A percentile compares a stretch with the other conserved stretches of the same genome.
phyloP scores from a whole-genome alignment of 495 filamentous ascomycete species.

The Sporormia fimetaria region DNA sequence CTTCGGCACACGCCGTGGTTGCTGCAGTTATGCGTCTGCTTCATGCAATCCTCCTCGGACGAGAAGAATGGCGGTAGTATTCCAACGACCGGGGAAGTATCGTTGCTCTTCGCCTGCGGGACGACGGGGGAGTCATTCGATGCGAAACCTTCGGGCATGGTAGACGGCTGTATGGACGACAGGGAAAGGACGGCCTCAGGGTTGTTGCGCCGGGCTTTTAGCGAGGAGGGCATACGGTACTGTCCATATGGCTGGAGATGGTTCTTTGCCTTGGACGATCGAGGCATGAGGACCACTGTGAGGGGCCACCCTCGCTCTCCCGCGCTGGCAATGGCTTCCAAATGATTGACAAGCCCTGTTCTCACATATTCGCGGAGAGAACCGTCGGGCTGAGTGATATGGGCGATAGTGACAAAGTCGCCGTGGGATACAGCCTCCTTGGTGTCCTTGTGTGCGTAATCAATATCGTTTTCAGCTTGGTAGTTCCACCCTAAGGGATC shows the following conservation, averaged over 20 bases:
- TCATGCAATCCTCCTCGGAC: constrained; percentile 7
- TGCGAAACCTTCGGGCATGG: neutral
- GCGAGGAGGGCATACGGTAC: constrained; percentile 17
- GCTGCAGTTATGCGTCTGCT: constrained; percentile 17
- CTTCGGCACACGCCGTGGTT: constrained; percentile 18
- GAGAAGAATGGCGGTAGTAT: constrained; percentile 24
- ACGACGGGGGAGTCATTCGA: constrained; percentile 5
- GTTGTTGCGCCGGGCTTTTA: constrained; percentile 13
- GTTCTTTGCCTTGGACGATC: constrained; percentile 17
- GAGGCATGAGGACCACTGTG: constrained; percentile 26
- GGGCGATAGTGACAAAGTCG: constrained; percentile 11
- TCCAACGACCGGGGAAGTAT: constrained; percentile 12
- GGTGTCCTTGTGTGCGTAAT: neutral
- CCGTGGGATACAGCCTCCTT: constrained; percentile 1
- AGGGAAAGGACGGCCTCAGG: constrained; percentile 25
- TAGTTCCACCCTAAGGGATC: constrained; percentile 2
- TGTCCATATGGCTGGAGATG: constrained; percentile 22
- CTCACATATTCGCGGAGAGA: too few species aligned
- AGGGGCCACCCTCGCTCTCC: constrained; percentile 10
- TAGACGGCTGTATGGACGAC: constrained; percentile 5
- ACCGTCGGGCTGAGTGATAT: too few species aligned
- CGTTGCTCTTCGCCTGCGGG: neutral
- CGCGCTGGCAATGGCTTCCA: too few species aligned
- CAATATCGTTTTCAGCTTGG: constrained; percentile 2
- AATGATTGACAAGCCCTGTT: too few species aligned